Base-by-base conservation (phyloP, 306 rosid species). In the Prunus mume region DNA sequence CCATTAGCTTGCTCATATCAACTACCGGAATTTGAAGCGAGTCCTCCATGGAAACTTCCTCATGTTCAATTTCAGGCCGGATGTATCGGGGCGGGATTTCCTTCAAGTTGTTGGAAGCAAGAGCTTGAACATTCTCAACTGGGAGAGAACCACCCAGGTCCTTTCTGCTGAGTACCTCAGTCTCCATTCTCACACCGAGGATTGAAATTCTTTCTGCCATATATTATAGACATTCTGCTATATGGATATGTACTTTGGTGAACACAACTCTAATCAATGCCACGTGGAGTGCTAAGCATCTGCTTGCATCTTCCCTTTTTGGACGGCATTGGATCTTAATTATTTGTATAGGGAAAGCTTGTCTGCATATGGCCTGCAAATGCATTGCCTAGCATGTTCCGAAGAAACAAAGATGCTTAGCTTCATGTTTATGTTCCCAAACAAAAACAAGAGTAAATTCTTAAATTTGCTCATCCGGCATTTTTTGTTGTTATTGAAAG, bases 61-160 rank as follows among this genome's bases (percentile, higher is more conserved):
- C 77, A 27, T 41, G 20, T 60, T 76, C 69, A 34, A 14, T 24
- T 50, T 74, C 76, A 0, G 74, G 74, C 46, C 57, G 56, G 60
- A 81, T 73, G 65, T 70, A 63, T 12, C 34, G 62, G 14, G 34
- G 47, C 9, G 74, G 84, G 34, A 81, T 81, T 22, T 64, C 74
- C 63, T 28, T 50, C 64, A 46, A 55, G 72, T 56, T 71, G 19
- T 20, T 71, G 20, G 84, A 81, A 64, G 84, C 84, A 25, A 81
- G 81, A 38, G 62, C 74, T 77, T 77, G 71, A 32, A 81, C 78
- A 47, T 82, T 77, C 38, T 65, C 68, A 38, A 77, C 82, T 3
- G 78, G 71, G 56, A 72, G 82, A 77, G 68, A 38, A 30, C 71
- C 81, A 6, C 78, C 75, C 54, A 64, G 20, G 20, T 46, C 60